phyloP scores from a whole-genome alignment of 2,329 filamentous ascomycete species.

The Rhynchosporium secalis region DNA sequence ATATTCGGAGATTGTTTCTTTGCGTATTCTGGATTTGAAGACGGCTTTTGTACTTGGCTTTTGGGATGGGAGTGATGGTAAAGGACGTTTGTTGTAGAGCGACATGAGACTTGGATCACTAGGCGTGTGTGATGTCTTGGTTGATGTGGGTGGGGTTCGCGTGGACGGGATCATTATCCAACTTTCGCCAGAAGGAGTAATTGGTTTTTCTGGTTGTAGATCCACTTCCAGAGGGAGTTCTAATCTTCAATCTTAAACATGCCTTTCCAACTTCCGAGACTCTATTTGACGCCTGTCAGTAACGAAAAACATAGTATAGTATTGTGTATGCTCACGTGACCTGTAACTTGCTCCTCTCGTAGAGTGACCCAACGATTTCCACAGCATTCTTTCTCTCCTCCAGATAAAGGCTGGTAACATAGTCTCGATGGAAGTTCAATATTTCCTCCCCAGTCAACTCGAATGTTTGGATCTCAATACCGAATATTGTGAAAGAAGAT shows the following conservation, averaged over 20 bases:
- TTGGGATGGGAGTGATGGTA: slow-evolving; percentile 24
- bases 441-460: slow-evolving; percentile 32
- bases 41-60: not conserved
- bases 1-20: slow-evolving; percentile 8
- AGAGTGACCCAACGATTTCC: slow-evolving; percentile 30
- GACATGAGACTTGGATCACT: slow-evolving; percentile 21
- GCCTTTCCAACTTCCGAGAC: slow-evolving; percentile 27
- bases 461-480: slow-evolving; percentile 26
- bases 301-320: not conserved
- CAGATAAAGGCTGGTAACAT: slow-evolving; percentile 30
- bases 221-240: slow-evolving; percentile 2
- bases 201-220: not conserved
- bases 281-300: slow-evolving; percentile 23
- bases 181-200: slow-evolving; percentile 4
- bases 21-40: slow-evolving; percentile 6
- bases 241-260: slow-evolving; percentile 28
- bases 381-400: slow-evolving; percentile 27
- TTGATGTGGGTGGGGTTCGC: not conserved
- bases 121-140: slow-evolving; percentile 15
- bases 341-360: slow-evolving; percentile 17
- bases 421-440: slow-evolving; percentile 27
- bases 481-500: not conserved
- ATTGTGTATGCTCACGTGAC: slow-evolving; percentile 27
- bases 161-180: slow-evolving; percentile 20
- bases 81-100: slow-evolving; percentile 23